Percentiles rank a stretch among this genome's conserved stretches.
phyloP scores from a whole-genome alignment of 2,329 filamentous ascomycete genomes.

The Mollisiaceae sp. region DNA sequence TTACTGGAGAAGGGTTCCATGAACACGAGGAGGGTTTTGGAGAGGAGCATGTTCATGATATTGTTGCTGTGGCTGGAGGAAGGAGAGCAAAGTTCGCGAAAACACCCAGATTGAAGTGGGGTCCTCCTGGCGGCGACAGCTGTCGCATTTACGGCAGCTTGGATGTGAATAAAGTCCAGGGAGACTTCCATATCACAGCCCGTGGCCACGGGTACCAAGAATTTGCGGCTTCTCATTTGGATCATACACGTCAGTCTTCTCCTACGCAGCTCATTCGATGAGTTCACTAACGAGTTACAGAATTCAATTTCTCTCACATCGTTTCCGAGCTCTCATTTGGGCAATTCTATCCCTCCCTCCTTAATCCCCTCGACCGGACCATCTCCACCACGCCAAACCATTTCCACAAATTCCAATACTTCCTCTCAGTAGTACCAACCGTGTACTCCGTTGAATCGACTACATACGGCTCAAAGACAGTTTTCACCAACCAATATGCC shows the following conservation, averaged over 20 bases:
- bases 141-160: conserved; percentile 90
- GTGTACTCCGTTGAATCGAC: conserved; percentile 74
- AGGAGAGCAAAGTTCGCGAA: conserved; percentile 71
- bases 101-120: conserved; percentile 66
- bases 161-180: conserved; percentile 95
- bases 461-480: conserved; percentile 55
- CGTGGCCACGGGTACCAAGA: conserved; percentile 93
- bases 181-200: conserved; percentile 97
- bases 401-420: conserved; percentile 99
- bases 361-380: conserved; percentile 93
- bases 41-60: conserved; percentile 91
- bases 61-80: conserved; percentile 72
- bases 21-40: conserved; percentile 69
- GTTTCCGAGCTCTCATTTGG: conserved; percentile 96
- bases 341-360: conserved; percentile 90
- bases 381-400: conserved; percentile 74
- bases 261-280: neutral
- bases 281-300: conserved; percentile 51
- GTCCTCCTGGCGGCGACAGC: conserved; percentile 59
- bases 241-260: conserved; percentile 71
- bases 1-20: conserved; percentile 64
- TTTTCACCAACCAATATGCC: conserved; percentile 97
- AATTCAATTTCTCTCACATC: conserved; percentile 97
- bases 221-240: conserved; percentile 72
- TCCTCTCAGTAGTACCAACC: conserved; percentile 91